Evolutionary conservation across 1,284 basidiomycete species (phyloP), one percentile per base, ranked within the genome.

Genomic region (Omphalotus olearius): DNA sequence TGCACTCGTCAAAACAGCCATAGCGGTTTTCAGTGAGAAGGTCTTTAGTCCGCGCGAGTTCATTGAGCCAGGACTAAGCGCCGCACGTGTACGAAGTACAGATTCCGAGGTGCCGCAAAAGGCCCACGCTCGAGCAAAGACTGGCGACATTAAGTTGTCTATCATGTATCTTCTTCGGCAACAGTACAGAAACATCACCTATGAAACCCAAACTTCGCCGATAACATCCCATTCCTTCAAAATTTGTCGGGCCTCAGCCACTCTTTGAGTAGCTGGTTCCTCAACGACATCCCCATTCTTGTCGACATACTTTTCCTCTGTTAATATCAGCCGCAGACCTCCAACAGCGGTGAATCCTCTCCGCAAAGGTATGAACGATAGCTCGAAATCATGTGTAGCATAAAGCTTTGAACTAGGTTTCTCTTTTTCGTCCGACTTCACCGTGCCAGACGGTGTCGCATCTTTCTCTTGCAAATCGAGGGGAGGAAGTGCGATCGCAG

Each of bases 311-410:
- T 70, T 66, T 61, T 88, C 85, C 40, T 79, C 76, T 2, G 84
- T 57, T 35, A 85, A 65, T 18, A 89, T 57, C 36, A 86, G 69
- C 17, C 86, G 75, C 49, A 90, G 61, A 2, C 86, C 85, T 14
- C 86, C 86, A 16, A 83, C 72, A 6, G 70, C 72, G 36, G 69
- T 65, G 60, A 85, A 85, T 0, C 88, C 87, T 6, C 67, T 70
- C 44, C 64, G 68, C 20, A 76, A 61, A 1, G 83, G 74, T 36
- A 87, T 50, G 54, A 79, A 89, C 7, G 75, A 69, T 44, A 88
- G 68, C 52, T 81, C 75, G 51, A 90, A 87, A 20, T 82, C 75
- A 56, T 78, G 76, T 13, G 69, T 66, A 6, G 68, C 70, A 54
- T 78, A 70, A 6, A 66, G 45, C 25, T 63, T 45, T 50, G 60